Conservation (phyloP, 352 stramenopile species). For the Globisporangium rhizosaccharum region DNA sequence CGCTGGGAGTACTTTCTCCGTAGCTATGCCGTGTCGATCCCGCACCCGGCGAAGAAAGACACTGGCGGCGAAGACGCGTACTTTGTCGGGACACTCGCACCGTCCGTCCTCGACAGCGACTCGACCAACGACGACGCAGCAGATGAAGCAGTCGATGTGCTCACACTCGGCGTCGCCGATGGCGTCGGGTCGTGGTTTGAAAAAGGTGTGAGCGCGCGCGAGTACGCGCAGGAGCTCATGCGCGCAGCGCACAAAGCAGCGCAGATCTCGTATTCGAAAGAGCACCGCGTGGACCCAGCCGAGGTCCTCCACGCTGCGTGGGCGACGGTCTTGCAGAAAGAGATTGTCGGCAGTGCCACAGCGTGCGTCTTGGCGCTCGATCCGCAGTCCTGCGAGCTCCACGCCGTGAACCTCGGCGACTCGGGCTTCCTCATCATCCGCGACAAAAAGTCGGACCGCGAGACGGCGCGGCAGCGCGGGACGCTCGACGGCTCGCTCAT, state of each 20-base stretch:
- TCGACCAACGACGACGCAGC: slow-evolving; percentile 20
- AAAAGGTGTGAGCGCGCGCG: slow-evolving; percentile 82
- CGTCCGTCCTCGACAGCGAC: slow-evolving; percentile 9
- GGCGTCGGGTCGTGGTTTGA: slow-evolving; percentile 95
- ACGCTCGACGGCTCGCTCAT: slow-evolving; percentile 71
- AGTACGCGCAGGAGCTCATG: slow-evolving; percentile 80
- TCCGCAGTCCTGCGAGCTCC: slow-evolving; percentile 86
- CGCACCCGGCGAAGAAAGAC: slow-evolving; percentile 64
- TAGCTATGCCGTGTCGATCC: slow-evolving; percentile 72
- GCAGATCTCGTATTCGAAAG: slow-evolving; percentile 51
- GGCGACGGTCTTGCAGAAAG: slow-evolving; percentile 79
- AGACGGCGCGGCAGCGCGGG: slow-evolving; percentile 54
- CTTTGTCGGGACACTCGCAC: slow-evolving; percentile 82
- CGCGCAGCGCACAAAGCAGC: slow-evolving; percentile 57
- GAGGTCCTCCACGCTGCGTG: slow-evolving; percentile 70
- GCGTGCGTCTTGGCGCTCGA: slow-evolving; percentile 92
- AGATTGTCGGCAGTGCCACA: slow-evolving; percentile 92
- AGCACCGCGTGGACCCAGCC: slow-evolving; percentile 51
- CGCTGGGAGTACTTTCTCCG: slow-evolving; percentile 57
- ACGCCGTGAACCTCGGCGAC: slow-evolving; percentile 94
- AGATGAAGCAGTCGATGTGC: slow-evolving; percentile 40
- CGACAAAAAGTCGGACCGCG: slow-evolving; percentile 66
- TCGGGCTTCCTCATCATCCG: slow-evolving; percentile 85
- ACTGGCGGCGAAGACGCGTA: slow-evolving; percentile 91
- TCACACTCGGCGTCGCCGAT: slow-evolving; percentile 93